Evolutionary conservation across 805 yeast genomes (phyloP).

Genomic region (Hyphopichia homilentoma): DNA sequence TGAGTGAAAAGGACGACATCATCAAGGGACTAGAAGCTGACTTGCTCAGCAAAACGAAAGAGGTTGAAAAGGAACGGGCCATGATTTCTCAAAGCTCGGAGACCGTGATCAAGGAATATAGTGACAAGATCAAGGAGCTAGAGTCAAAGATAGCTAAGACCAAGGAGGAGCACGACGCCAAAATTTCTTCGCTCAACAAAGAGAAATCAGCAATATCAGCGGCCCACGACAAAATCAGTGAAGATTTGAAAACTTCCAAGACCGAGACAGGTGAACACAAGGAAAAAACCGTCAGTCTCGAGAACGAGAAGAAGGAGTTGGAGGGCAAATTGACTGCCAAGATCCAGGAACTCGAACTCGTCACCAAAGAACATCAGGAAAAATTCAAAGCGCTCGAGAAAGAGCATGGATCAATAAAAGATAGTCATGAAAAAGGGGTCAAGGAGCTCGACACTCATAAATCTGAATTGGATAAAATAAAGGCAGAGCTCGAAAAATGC

Average conservation of each 20-base stretch:
- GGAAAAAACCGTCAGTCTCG: no score
- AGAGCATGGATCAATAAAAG: neutral
- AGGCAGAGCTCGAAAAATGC: neutral
- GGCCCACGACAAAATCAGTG: no score
- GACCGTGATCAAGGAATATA: slow-evolving; percentile 45
- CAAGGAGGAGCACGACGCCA: slow-evolving; percentile 9
- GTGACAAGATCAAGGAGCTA: slow-evolving; percentile 39
- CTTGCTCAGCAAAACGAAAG: slow-evolving; percentile 34
- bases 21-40: slow-evolving; percentile 25
- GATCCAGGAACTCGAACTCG: neutral
- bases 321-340: neutral
- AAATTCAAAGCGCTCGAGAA: neutral
- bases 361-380: neutral
- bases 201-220: neutral
- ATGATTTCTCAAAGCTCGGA: slow-evolving; percentile 48
- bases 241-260: no score
- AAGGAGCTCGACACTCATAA: neutral
- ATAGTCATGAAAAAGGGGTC: neutral
- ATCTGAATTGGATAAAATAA: neutral
- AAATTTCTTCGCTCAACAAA: neutral
- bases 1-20: slow-evolving; percentile 22
- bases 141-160: slow-evolving; percentile 28
- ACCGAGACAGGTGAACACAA: no score
- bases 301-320: slow-evolving; percentile 2
- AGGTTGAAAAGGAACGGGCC: slow-evolving; percentile 49